Base-by-base conservation (phyloP, 2,329 filamentous ascomycete species). In the Thermothelomyces thermophilus region DNA sequence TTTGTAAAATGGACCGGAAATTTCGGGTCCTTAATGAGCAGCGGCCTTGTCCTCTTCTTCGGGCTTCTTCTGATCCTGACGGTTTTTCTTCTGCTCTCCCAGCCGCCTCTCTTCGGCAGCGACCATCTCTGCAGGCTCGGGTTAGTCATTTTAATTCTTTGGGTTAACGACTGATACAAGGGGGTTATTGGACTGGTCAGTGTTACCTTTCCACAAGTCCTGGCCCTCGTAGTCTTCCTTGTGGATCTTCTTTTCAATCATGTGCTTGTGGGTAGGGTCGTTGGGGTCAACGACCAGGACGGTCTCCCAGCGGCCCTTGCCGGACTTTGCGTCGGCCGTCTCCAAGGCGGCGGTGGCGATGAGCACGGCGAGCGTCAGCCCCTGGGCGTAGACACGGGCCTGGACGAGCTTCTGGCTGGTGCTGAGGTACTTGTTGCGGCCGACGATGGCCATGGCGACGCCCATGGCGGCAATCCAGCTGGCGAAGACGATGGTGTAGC, bases 301-400 rank as follows among this genome's bases (percentile, higher is more conserved):
- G 2, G 87, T 93, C 77, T 94, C 84, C 86, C 86, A 95, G 66
- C 85, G 77, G 56, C 84, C 86, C 63, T 78, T 78, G 42, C 88
- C 88, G 64, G 79, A 79, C 64, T 82, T 83, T 58, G 85, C 86
- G 68, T 98, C 93, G 47, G 69, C 70, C 56, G 79, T 75, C 80
- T 96, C 90, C 61, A 96, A 86, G 10, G 82, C 86, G 41, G 91
- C 89, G 28, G 83, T 86, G 50, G 87, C 82, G 63, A 95, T 79
- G 50, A 96, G 74, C 45, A 95, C 88, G 56, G 84, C 86, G 41
- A 96, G 74, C 5, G 90, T 95, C 60, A 95, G 73, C 5, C 87
- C 89, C 73, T 96, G 90, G 3, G 90, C 90, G 70, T 95, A 95
- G 57, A 96, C 86, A 79, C 90, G 84, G 20, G 90, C 90, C 76